Evolutionary conservation across 257 asterid species (phyloP).

Genomic region (Ilex asprella): DNA sequence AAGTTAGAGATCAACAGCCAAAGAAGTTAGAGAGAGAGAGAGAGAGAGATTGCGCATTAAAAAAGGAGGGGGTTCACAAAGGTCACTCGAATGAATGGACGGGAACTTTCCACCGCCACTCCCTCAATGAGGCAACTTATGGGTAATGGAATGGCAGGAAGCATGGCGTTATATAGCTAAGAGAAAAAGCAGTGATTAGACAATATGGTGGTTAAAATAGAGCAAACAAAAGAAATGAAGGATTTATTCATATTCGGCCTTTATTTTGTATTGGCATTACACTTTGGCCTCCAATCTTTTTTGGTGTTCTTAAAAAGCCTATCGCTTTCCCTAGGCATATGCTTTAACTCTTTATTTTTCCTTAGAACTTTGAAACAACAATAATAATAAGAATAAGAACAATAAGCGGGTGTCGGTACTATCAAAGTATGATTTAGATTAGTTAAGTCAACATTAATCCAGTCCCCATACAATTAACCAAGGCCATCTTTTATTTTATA

Average conservation of each 20-base stretch:
- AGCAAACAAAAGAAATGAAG: slow-evolving; percentile 3
- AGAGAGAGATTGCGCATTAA: background rate
- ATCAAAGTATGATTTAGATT: too few species aligned
- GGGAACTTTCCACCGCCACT: background rate
- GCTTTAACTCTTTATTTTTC: background rate
- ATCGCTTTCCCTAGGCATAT: background rate
- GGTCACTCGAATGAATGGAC: background rate
- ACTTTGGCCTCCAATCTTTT: background rate
- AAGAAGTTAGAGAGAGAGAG: background rate
- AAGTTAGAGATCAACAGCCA: background rate
- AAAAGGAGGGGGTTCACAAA: background rate
- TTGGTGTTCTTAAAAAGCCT: background rate
- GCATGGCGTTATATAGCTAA: slow-evolving; percentile 37
- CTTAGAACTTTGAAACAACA: background rate
- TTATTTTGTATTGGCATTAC: slow-evolving; percentile 5
- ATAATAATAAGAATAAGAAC: too few species aligned
- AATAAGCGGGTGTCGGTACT: too few species aligned
- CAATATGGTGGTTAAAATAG: slow-evolving; percentile 16
- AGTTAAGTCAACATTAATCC: too few species aligned
- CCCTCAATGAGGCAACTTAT: slow-evolving; percentile 5
- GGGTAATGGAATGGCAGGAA: background rate
- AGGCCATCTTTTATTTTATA: too few species aligned
- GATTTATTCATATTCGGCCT: slow-evolving; percentile 13
- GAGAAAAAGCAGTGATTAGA: slow-evolving; percentile 18
- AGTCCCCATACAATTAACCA: too few species aligned